A percentile compares a stretch with the other conserved stretches of the same genome.
Conservation (phyloP, 345 rosid species). For the Lepidium aucheri region DNA sequence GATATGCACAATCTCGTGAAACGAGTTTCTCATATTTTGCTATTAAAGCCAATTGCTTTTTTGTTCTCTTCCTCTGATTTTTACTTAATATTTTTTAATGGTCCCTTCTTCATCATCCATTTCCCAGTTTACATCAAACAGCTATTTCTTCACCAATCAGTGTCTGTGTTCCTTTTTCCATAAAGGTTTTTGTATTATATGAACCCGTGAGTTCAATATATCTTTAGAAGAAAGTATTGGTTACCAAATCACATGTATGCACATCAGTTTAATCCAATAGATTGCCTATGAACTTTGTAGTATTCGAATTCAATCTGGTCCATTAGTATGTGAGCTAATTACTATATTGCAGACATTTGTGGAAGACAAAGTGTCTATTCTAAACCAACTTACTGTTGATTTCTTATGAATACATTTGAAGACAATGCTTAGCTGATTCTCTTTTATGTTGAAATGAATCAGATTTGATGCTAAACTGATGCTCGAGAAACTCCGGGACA, state of each 20-base stretch:
- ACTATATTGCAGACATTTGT: neutral
- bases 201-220: constrained; percentile 13
- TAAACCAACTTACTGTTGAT: neutral
- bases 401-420: neutral
- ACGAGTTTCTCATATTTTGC: neutral
- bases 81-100: constrained; percentile 17
- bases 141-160: neutral
- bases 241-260: neutral
- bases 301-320: neutral
- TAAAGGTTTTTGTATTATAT: neutral
- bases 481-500: constrained; percentile 57
- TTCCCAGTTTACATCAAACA: constrained; percentile 18
- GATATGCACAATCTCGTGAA: constrained; percentile 27
- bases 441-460: neutral
- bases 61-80: constrained; percentile 10
- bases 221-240: neutral
- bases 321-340: too few relatives aligned
- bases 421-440: neutral
- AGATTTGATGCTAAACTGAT: constrained; percentile 68
- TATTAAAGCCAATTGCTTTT: constrained; percentile 10
- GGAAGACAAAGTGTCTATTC: neutral
- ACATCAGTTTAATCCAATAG: neutral
- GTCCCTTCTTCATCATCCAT: constrained; percentile 18
- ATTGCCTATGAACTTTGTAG: neutral
- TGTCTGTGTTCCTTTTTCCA: neutral